These are phyloP conservation scores for Chlamydomonas sp. DNA, from an alignment of 139 green algal species.

Conservation along the genomic window DNA sequence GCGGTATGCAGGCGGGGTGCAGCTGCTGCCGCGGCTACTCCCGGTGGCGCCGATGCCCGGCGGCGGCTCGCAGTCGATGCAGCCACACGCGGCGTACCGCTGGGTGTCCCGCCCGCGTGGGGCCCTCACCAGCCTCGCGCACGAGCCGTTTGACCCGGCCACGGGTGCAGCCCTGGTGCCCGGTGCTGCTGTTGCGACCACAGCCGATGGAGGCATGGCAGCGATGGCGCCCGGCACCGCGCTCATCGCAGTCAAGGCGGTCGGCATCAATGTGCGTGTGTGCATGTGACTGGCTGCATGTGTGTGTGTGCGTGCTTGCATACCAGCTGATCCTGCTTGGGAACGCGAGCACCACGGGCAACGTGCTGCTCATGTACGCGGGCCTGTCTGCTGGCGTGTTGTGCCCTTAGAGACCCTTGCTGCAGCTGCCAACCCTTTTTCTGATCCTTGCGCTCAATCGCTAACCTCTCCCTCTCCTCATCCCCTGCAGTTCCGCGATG, in stretches of 20 bases:
- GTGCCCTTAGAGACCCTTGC: too few species aligned
- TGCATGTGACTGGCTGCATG: too few species aligned
- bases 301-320: neutral
- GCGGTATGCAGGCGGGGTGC: neutral
- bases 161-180: too few species aligned
- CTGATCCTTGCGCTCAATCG: too few species aligned
- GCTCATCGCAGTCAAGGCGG: constrained; percentile 44
- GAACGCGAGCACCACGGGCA: neutral
- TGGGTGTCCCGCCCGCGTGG: constrained; percentile 26
- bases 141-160: constrained; percentile 18
- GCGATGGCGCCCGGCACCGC: constrained; percentile 12
- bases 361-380: constrained; percentile 54
- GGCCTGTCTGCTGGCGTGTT: too few species aligned
- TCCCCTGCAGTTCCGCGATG: too few species aligned
- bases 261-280: constrained; percentile 67
- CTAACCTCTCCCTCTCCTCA: too few species aligned
- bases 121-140: constrained; percentile 37
- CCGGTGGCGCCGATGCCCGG: neutral
- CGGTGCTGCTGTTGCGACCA: too few species aligned
- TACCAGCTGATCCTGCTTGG: too few species aligned
- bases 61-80: neutral
- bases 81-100: neutral
- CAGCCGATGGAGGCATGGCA: constrained; percentile 1
- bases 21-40: constrained; percentile 21
- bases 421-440: too few species aligned